phyloP scores from a whole-genome alignment of 805 yeast species.

The Isabelozyma rhagii region DNA sequence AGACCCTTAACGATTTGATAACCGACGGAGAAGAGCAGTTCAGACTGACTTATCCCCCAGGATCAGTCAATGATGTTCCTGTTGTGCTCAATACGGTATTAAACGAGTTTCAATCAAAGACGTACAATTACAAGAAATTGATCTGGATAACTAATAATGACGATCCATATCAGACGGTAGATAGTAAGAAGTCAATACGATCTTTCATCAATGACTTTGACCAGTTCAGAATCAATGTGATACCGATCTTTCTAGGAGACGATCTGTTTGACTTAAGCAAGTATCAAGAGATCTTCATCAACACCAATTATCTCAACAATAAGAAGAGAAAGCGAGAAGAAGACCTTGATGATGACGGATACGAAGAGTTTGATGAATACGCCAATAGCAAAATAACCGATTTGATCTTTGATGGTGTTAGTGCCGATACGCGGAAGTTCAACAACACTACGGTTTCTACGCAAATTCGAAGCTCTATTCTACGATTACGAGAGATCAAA shows the following conservation, averaged over 20 bases:
- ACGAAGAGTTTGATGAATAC: conserved; percentile 4
- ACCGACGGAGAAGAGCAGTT: conserved; percentile 33
- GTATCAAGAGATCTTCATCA: conserved; percentile 57
- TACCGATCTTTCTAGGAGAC: conserved; percentile 58
- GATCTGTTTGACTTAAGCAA: conserved; percentile 29
- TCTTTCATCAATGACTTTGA: conserved; percentile 59
- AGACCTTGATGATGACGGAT: conserved; percentile 5
- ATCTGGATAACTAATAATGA: conserved; percentile 77
- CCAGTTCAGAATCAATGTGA: conserved; percentile 49
- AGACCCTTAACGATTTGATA: conserved; percentile 47
- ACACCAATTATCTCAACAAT: conserved; percentile 41
- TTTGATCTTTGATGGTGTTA: conserved; percentile 4
- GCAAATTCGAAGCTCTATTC: conserved; percentile 46
- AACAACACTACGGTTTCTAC: conserved; percentile 30
- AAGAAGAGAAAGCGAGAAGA: conserved; percentile 12
- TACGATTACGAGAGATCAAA: conserved; percentile 57
- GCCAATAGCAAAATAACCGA: conserved; percentile 1
- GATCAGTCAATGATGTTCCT: conserved; percentile 15
- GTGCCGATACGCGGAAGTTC: conserved; percentile 11
- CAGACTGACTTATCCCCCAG: conserved; percentile 8
- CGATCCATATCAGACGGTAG: conserved; percentile 50
- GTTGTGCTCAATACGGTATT: conserved; percentile 48
- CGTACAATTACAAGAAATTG: conserved; percentile 56
- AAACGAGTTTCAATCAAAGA: conserved; percentile 50
- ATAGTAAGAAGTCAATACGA: conserved; percentile 48